A percentile compares a stretch with the other conserved stretches of the same genome.
Evolutionary conservation across 2,329 filamentous ascomycete species (phyloP).

Genomic region (Sclerotinia subarctica): DNA sequence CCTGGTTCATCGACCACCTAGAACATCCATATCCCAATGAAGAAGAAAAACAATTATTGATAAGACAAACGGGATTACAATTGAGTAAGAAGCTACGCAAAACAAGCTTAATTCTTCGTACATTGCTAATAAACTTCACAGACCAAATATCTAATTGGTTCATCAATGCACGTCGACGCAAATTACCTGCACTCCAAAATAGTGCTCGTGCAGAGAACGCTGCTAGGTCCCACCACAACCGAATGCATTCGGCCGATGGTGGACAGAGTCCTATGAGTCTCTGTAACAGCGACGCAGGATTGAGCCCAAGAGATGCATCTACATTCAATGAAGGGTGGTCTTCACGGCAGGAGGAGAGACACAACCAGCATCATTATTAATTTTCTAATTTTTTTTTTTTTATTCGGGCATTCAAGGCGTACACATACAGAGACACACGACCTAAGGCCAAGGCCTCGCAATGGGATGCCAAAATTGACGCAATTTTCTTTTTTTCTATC

Average conservation of each 20-base stretch:
- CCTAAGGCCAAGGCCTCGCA: not conserved
- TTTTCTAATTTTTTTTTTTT: too few species aligned
- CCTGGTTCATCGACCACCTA: slow-evolving; percentile 76
- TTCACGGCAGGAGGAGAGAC: not conserved
- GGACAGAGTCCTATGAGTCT: slow-evolving; percentile 2
- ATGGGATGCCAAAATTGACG: too few species aligned
- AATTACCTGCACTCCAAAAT: slow-evolving; percentile 46
- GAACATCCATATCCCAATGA: slow-evolving; percentile 83
- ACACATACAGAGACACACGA: not conserved
- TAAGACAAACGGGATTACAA: slow-evolving; percentile 70
- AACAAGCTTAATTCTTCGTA: not conserved
- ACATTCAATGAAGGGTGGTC: not conserved
- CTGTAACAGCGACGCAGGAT: not conserved
- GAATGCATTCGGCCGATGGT: slow-evolving; percentile 10
- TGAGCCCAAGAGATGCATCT: not conserved
- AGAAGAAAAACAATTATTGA: slow-evolving; percentile 81
- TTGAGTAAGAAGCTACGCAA: slow-evolving; percentile 58
- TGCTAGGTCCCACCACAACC: slow-evolving; percentile 27
- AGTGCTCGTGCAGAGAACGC: slow-evolving; percentile 36
- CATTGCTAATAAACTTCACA: slow-evolving; percentile 33
- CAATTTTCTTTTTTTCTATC: not conserved
- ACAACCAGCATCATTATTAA: not conserved
- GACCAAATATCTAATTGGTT: slow-evolving; percentile 78
- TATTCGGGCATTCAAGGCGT: not conserved
- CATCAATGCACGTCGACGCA: slow-evolving; percentile 70